Evolutionary conservation across 768 basidiomycete species (phyloP).

Genomic region (Suillus ampliporus): DNA sequence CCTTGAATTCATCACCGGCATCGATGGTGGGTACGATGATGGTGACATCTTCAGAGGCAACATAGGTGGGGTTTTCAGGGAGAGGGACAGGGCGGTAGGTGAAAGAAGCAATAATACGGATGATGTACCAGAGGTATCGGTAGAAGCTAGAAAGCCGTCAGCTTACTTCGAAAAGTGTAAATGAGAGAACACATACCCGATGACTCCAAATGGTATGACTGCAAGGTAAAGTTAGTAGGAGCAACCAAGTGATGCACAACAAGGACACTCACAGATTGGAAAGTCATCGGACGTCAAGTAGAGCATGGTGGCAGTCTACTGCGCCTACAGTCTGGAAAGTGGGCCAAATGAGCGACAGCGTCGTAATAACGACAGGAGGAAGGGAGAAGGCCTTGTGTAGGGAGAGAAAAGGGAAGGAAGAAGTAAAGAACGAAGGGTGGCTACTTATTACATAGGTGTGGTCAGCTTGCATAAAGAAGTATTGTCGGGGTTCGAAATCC

Average conservation of each 20-base stretch:
- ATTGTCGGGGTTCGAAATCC: constrained; percentile 2
- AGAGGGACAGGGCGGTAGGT: constrained; percentile 89
- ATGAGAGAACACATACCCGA: constrained; percentile 60
- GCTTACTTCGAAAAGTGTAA: constrained; percentile 10
- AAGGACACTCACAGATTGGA: constrained; percentile 76
- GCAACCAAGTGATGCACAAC: constrained; percentile 2
- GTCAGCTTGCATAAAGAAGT: not conserved
- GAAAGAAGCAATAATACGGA: constrained; percentile 78
- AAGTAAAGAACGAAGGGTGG: not conserved
- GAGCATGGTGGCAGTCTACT: constrained; percentile 55
- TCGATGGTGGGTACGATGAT: constrained; percentile 97
- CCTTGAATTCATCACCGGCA: constrained; percentile 94
- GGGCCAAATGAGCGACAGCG: constrained; percentile 20
- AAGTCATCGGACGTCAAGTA: constrained; percentile 92
- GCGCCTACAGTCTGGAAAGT: not conserved
- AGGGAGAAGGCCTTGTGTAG: not conserved
- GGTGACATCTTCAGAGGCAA: constrained; percentile 91
- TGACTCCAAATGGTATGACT: constrained; percentile 92
- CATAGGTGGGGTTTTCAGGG: constrained; percentile 89
- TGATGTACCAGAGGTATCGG: constrained; percentile 92
- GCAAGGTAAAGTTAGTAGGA: constrained; percentile 15
- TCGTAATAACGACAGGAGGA: constrained; percentile 14
- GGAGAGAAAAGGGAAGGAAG: not conserved
- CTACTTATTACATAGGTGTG: not conserved
- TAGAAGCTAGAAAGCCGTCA: constrained; percentile 65